These are phyloP conservation scores for Pelagophyceae sp. DNA, from an alignment of 352 stramenopile genomes.

Conservation along the genomic window DNA sequence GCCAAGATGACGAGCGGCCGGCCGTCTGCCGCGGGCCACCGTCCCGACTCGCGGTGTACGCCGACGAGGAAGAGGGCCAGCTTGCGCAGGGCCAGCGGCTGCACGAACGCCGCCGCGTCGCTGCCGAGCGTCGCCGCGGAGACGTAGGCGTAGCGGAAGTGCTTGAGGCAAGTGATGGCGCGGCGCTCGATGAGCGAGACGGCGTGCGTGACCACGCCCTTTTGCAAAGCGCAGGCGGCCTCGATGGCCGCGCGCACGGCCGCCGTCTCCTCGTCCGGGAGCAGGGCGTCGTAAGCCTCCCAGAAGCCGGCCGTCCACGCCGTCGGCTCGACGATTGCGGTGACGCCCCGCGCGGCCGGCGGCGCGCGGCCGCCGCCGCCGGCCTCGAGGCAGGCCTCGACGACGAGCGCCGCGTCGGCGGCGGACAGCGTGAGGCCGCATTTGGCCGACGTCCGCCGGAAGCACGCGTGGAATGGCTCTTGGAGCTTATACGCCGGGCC, in stretches of 20 bases:
- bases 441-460: not conserved
- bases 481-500: conserved; percentile 23
- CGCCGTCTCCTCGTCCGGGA: not conserved
- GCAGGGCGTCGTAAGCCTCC: conserved; percentile 41
- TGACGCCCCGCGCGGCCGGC: conserved; percentile 11
- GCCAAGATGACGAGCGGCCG: conserved; percentile 58
- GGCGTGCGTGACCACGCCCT: conserved; percentile 79
- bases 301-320: conserved; percentile 37
- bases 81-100: conserved; percentile 80
- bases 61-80: conserved; percentile 86
- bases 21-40: conserved; percentile 67
- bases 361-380: not conserved
- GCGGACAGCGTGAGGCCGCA: not conserved
- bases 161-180: conserved; percentile 81
- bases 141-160: conserved; percentile 93
- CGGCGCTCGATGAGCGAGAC: conserved; percentile 87
- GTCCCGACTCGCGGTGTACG: conserved; percentile 84
- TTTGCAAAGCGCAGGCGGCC: conserved; percentile 85
- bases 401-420: conserved; percentile 11
- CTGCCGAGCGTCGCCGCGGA: conserved; percentile 41
- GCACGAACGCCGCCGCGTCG: conserved; percentile 76
- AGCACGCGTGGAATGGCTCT: conserved; percentile 20
- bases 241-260: conserved; percentile 81
- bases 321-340: conserved; percentile 48
- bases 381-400: conserved; percentile 22